Conservation (phyloP, 208 protist species). For the Acanthamoeba castellanii region DNA sequence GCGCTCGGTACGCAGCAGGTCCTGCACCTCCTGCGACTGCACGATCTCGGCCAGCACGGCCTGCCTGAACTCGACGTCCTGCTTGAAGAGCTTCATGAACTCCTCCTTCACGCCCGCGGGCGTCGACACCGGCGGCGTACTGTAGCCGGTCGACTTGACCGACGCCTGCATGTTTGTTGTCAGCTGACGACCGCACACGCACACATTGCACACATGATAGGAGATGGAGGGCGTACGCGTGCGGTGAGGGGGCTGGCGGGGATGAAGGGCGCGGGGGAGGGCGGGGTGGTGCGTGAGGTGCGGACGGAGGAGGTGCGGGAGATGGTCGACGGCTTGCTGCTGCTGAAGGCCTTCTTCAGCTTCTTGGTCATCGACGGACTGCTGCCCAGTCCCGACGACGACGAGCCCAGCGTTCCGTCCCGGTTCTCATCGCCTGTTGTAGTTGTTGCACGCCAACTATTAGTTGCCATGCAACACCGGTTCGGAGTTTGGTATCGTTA, state of each 20-base stretch:
- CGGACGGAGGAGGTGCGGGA: not conserved
- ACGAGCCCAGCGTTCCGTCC: not conserved
- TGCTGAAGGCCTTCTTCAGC: not conserved
- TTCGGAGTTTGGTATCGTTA: not conserved
- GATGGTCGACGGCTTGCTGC: not conserved
- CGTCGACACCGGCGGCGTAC: not conserved
- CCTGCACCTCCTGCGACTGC: constrained; percentile 2
- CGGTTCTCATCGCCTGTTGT: not conserved
- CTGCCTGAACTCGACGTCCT: constrained; percentile 25
- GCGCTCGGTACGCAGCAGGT: constrained; percentile 6
- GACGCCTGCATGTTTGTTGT: not conserved
- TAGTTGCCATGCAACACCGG: no score
- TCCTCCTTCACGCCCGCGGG: not conserved
- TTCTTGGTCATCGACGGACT: not conserved
- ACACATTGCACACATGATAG: no score
- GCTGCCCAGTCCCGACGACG: not conserved
- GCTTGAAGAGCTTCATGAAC: not conserved
- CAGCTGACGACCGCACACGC: no score
- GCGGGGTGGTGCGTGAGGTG: not conserved
- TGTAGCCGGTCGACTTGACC: not conserved
- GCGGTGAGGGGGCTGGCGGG: not conserved
- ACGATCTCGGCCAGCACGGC: not conserved
- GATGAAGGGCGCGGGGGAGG: not conserved
- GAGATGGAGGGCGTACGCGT: not conserved
- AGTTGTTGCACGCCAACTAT: not conserved